Conservation (phyloP, 352 stramenopile genomes). For the Phytophthora palmivora region DNA sequence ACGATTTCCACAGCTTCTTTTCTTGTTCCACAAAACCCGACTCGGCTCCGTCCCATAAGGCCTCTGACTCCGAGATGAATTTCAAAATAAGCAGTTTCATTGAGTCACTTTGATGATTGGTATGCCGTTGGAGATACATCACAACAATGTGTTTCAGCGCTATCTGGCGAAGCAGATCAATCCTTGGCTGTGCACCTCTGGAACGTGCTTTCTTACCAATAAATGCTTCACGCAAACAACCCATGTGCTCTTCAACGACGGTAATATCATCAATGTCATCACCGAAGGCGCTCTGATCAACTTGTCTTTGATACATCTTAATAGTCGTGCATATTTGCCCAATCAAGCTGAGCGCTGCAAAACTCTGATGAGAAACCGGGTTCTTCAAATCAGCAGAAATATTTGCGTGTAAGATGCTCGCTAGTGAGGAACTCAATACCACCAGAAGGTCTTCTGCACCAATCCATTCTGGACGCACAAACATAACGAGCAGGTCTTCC, state of each 20-base stretch:
- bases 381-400: slow-evolving; percentile 67
- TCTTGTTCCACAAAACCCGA: slow-evolving; percentile 24
- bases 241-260: slow-evolving; percentile 64
- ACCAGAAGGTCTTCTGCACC: slow-evolving; percentile 82
- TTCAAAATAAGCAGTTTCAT: slow-evolving; percentile 60
- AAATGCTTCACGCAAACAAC: slow-evolving; percentile 32
- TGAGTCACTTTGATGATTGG: slow-evolving; percentile 53
- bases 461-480: slow-evolving; percentile 78
- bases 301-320: slow-evolving; percentile 58
- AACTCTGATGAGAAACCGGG: slow-evolving; percentile 66
- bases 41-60: slow-evolving; percentile 9
- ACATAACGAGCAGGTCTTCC: slow-evolving; percentile 85
- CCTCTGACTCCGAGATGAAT: slow-evolving; percentile 51
- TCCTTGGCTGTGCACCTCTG: slow-evolving; percentile 1
- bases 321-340: slow-evolving; percentile 85
- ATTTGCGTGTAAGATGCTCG: slow-evolving; percentile 67
- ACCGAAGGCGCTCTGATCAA: slow-evolving; percentile 38
- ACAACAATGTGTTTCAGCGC: slow-evolving; percentile 77
- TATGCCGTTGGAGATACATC: slow-evolving; percentile 51
- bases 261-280: slow-evolving; percentile 52
- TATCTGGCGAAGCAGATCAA: slow-evolving; percentile 20
- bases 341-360: slow-evolving; percentile 73
- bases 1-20: slow-evolving; percentile 54
- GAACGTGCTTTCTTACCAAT: slow-evolving; percentile 15
- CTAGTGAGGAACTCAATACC: slow-evolving; percentile 68